These are phyloP conservation scores for Uronychia setigera DNA, from an alignment of 73 alveolate genomes.

Conservation along the genomic window DNA sequence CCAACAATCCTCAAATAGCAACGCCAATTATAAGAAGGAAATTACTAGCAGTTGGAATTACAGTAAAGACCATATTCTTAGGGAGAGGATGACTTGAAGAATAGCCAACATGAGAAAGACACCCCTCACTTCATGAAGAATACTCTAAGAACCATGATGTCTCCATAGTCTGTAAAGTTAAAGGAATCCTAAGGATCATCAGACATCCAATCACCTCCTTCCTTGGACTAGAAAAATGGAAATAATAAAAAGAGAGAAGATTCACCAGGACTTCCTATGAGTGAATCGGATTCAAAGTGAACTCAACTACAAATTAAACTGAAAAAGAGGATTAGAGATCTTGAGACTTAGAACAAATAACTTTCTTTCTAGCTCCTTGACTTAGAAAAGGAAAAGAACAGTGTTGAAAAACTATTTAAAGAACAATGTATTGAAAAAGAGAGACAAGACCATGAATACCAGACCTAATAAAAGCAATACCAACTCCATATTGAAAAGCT, in stretches of 20 bases:
- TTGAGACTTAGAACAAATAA: neutral
- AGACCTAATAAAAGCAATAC: neutral
- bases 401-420: neutral
- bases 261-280: neutral
- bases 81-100: no score
- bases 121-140: no score
- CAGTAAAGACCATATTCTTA: no score
- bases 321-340: neutral
- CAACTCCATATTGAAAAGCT: neutral
- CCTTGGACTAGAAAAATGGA: no score
- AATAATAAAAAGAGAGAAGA: neutral
- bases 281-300: neutral
- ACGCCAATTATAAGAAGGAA: no score
- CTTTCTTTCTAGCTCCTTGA: neutral
- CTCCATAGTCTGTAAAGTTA: neutral
- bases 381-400: neutral
- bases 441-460: neutral
- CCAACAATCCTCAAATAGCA: no score
- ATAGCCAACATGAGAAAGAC: no score
- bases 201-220: neutral
- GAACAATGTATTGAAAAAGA: neutral
- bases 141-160: no score
- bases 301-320: neutral
- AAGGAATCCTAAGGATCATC: neutral
- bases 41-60: no score